Conservation (phyloP, 75 land plant genomes). For the Cunninghamia lanceolata region DNA sequence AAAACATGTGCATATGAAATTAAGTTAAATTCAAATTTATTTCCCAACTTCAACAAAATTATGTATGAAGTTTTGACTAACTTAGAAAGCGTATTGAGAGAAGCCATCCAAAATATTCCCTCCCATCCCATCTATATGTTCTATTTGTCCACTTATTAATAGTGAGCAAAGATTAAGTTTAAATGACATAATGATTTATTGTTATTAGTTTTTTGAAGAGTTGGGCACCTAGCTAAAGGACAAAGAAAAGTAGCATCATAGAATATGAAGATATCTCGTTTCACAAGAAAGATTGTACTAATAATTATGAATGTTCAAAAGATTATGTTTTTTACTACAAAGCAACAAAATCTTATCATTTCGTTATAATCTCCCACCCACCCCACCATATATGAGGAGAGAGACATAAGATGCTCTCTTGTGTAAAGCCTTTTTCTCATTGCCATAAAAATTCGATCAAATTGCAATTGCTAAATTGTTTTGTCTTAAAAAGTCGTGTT, state of each 20-base stretch:
- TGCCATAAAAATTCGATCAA: neutral
- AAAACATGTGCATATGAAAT: no score
- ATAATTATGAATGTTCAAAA: neutral
- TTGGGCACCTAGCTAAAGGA: neutral
- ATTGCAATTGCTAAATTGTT: no score
- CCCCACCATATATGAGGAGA: neutral
- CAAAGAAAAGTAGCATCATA: neutral
- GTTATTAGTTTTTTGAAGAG: no score
- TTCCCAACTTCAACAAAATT: no score
- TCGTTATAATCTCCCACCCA: neutral
- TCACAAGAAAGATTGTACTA: neutral
- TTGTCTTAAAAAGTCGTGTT: neutral
- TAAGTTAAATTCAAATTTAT: no score
- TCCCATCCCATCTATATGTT: no score
- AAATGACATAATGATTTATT: neutral
- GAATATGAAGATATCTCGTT: neutral
- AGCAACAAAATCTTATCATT: slow-evolving; percentile 1
- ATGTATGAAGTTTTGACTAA: no score
- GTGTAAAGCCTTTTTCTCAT: no score
- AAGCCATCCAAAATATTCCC: no score
- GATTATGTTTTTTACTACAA: neutral
- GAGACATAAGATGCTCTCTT: no score
- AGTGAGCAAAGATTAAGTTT: neutral
- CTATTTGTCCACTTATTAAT: no score
- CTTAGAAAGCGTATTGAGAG: no score